Evolutionary conservation across 495 filamentous ascomycete genomes (phyloP), one percentile per base, ranked within the genome.

Genomic region (Oidiodendron maius): DNA sequence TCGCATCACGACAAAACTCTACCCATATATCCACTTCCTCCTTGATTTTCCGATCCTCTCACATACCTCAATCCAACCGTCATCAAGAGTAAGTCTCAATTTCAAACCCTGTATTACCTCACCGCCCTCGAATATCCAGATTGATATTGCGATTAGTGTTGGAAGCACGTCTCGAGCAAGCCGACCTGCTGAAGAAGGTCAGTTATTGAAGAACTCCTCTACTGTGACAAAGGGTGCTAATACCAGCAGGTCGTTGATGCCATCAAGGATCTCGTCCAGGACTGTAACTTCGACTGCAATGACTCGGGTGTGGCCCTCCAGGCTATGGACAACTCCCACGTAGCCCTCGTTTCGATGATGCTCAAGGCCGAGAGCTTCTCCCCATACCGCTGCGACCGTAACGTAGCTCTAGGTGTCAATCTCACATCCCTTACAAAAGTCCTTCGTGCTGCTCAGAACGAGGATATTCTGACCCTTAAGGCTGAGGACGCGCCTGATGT

Each of bases 221-320:
- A 38, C 16, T 32, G 23, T 12, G 18, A 21, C 37, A 35, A 22
- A 44, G 5, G n/a, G n/a, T 59, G 13, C 23, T 50, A 23, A 40
- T 11, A 28, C 37, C 26, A 44, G 37, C 59, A 96, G 91, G 88
- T 96, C 55, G 91, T 97, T 67, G 94, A 97, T 67, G 89, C 93
- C 51, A 95, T 99, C 82, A 97, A 96, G 71, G 94, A 99, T 61
- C 82, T 99, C 22, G 93, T 99, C 42, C 93, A 97, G 71, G 91
- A 97, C 72, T 97, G 94, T 81, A 99, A 99, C 72, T 99, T 99
- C 72, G 93, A 99, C 74, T 99, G 94, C 85, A 99, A 97, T 84
- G 93, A 99, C 78, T 88, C 87, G 53, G 93, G 93, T 43, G 91
- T 99, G 66, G 90, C 90, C 44, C 85, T 99, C 23, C 93, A 99